Evolutionary conservation across 2,329 filamentous ascomycete species (phyloP), one percentile per base, ranked within the genome.

Genomic region (Aspergillus carbonarius): DNA sequence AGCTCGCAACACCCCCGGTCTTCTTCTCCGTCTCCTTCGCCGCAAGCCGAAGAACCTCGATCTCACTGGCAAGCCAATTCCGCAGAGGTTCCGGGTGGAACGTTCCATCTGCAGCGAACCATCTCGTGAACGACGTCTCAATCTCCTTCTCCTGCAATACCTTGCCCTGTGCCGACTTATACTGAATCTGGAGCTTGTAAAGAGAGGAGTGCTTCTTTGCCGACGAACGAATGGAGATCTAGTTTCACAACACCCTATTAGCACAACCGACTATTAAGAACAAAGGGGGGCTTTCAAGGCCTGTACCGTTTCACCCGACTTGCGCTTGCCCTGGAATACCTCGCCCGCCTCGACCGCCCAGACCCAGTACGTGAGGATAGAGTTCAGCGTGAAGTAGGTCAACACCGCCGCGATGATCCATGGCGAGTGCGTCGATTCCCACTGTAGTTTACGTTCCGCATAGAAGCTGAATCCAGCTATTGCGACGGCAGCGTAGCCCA

Each of bases 401-500:
- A 83, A 82, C 4, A 98, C 93, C 3, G 95, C 93, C 39, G 82
- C 84, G 3, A 90, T 84, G 0, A 93, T 96, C 79, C 88, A 93
- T 63, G 83, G 79, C 3, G 74, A 75, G 76, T 95, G 96, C 17
- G 93, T 96, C 61, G 78, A 81, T 63, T 96, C 91, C 83, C 95
- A 98, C 67, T 93, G 93, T 49, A 92, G 82, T 72, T 91, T 91
- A 80, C 92, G 96, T 82, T 99, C 95, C 79, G 92, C 93, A 62
- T 86, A 87, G 81, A 98, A 98, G 68, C 91, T 92, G 61, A 86
- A 89, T 20, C 83, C 93, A 17, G 92, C 89, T 62, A 97, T 87
- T 59, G 83, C 74, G 69, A 98, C 92, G 60, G 92, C 90, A 18
- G 82, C 77, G 78, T 96, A 98, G 63, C 95, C 95, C 8, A 99